These are phyloP conservation scores for Canavalia gladiata DNA, from an alignment of 306 rosid genomes.

Conservation along the genomic window DNA sequence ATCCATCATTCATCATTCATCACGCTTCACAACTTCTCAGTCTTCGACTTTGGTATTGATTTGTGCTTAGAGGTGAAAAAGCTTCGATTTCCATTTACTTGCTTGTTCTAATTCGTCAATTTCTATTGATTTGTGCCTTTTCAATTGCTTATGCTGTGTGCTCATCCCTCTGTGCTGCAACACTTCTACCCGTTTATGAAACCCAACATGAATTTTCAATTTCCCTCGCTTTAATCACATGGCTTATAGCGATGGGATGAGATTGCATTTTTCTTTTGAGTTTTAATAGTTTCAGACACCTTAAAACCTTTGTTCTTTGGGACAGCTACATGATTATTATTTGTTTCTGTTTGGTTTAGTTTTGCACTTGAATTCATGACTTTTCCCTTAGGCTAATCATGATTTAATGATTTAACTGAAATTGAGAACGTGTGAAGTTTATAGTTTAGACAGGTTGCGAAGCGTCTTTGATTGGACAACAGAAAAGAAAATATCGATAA, in stretches of 20 bases:
- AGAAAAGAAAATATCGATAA: no score
- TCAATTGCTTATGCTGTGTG: neutral
- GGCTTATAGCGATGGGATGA: neutral
- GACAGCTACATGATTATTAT: neutral
- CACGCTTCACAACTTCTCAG: slow-evolving; percentile 34
- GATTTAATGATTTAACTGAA: neutral
- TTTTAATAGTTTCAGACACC: neutral
- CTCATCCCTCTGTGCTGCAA: neutral
- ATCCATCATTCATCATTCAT: neutral
- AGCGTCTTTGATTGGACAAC: neutral
- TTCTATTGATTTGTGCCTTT: slow-evolving; percentile 11
- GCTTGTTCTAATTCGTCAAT: slow-evolving; percentile 1
- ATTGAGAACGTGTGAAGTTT: slow-evolving; percentile 22
- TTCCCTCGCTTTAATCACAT: slow-evolving; percentile 20
- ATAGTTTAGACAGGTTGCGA: neutral
- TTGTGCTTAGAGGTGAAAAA: slow-evolving; percentile 28
- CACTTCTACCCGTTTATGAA: slow-evolving; percentile 10
- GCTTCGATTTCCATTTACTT: neutral
- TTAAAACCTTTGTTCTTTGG: neutral
- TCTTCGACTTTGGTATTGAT: slow-evolving; percentile 11
- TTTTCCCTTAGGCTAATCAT: neutral
- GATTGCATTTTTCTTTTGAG: neutral
- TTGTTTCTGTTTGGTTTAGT: neutral
- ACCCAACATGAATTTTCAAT: slow-evolving; percentile 29
- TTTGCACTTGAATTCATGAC: neutral